Conservation (phyloP, 2,329 filamentous ascomycete genomes). For the Verticillium isaacii region DNA sequence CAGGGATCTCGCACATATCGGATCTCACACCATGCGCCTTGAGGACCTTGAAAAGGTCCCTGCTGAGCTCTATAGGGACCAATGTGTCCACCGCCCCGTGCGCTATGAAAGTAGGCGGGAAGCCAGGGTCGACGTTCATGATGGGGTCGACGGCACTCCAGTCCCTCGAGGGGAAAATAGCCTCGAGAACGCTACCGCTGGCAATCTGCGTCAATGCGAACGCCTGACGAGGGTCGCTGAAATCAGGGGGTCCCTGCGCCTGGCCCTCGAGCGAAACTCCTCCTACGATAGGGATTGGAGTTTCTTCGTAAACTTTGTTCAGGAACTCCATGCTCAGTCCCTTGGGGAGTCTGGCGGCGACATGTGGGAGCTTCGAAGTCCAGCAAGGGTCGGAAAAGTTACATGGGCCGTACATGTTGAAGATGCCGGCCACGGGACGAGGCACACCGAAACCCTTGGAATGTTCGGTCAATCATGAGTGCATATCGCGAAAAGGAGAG, state of each 20-base stretch:
- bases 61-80: constrained; percentile 31
- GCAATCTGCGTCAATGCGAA: constrained; percentile 37
- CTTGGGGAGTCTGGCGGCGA: constrained; percentile 20
- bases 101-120: constrained; percentile 35
- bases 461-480: neutral
- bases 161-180: constrained; percentile 18
- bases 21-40: constrained; percentile 23
- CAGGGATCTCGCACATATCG: constrained; percentile 30
- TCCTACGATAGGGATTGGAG: constrained; percentile 29
- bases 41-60: constrained; percentile 20
- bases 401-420: constrained; percentile 35
- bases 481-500: neutral
- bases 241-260: constrained; percentile 23
- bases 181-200: constrained; percentile 29
- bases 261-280: constrained; percentile 37
- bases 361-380: constrained; percentile 23
- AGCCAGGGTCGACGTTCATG: constrained; percentile 20
- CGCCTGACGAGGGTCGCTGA: constrained; percentile 28
- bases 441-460: constrained; percentile 29
- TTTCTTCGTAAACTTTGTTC: constrained; percentile 26
- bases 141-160: constrained; percentile 28
- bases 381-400: constrained; percentile 32
- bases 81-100: constrained; percentile 32
- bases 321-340: constrained; percentile 23
- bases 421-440: constrained; percentile 29